phyloP scores from a whole-genome alignment of 78 protist species.

The Dictyostelium citrinum region DNA sequence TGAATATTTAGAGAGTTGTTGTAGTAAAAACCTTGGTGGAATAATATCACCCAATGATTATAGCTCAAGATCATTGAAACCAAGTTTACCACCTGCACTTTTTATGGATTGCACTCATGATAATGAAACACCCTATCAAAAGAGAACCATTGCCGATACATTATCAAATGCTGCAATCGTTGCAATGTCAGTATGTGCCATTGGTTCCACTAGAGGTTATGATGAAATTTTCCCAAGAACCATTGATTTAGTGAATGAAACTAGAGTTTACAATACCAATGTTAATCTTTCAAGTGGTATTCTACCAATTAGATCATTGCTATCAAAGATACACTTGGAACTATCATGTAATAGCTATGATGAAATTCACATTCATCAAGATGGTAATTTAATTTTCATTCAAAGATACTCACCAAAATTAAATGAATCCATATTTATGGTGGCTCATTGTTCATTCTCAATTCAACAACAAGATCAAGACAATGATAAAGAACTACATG shows the following conservation, averaged over 20 bases:
- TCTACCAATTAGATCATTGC: conserved; percentile 10
- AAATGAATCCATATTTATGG: conserved; percentile 34
- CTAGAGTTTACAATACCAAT: conserved; percentile 35
- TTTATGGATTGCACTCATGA: conserved; percentile 89
- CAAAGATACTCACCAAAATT: conserved; percentile 73
- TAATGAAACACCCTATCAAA: conserved; percentile 68
- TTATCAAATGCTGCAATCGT: conserved; percentile 80
- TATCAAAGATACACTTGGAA: conserved; percentile 60
- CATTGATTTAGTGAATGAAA: conserved; percentile 86
- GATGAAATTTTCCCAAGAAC: conserved; percentile 86
- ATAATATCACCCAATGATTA: not conserved
- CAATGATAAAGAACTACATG: not conserved
- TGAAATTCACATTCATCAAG: conserved; percentile 74
- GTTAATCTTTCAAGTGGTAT: conserved; percentile 12
- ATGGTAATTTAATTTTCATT: conserved; percentile 53
- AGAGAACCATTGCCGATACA: conserved; percentile 77
- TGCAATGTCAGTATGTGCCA: conserved; percentile 79
- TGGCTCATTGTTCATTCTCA: conserved; percentile 66
- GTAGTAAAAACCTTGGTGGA: not conserved
- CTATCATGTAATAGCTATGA: conserved; percentile 24
- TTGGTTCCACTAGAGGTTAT: conserved; percentile 87
- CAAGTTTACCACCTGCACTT: conserved; percentile 76
- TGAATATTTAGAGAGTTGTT: not conserved
- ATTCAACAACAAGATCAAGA: not conserved
- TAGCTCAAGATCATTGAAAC: conserved; percentile 1